These are phyloP conservation scores for Piper betle DNA, from an alignment of 164 flowering plant genomes.

Conservation along the genomic window DNA sequence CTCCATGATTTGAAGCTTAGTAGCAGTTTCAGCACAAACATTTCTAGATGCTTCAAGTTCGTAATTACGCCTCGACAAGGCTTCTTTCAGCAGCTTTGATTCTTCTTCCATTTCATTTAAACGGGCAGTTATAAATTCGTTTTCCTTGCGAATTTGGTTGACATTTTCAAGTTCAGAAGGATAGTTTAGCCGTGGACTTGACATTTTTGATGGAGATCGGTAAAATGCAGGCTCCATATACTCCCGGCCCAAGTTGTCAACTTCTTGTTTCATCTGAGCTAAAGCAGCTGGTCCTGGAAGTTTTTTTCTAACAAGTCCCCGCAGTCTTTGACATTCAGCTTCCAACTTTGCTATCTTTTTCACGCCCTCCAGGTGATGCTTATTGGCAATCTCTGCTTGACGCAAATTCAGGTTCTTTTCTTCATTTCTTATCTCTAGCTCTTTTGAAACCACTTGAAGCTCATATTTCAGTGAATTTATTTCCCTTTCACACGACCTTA, in stretches of 20 bases:
- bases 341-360: slow-evolving; percentile 89
- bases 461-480: slow-evolving; percentile 87
- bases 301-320: slow-evolving; percentile 92
- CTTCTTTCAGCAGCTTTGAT: slow-evolving; percentile 93
- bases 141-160: slow-evolving; percentile 64
- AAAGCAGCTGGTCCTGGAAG: slow-evolving; percentile 98
- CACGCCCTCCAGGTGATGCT: slow-evolving; percentile 81
- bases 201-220: slow-evolving; percentile 54
- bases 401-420: slow-evolving; percentile 88
- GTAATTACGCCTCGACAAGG: slow-evolving; percentile 79
- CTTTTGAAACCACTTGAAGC: slow-evolving; percentile 64
- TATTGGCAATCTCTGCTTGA: slow-evolving; percentile 84
- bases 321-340: slow-evolving; percentile 94
- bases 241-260: slow-evolving; percentile 77
- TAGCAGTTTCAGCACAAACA: slow-evolving; percentile 62
- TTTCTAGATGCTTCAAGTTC: slow-evolving; percentile 82
- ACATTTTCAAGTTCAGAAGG: slow-evolving; percentile 49
- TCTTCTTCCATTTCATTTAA: slow-evolving; percentile 88
- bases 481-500: slow-evolving; percentile 78
- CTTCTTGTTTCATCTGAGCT: slow-evolving; percentile 98
- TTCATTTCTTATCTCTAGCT: slow-evolving; percentile 92
- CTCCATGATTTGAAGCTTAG: slow-evolving; percentile 73
- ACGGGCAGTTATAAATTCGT: slow-evolving; percentile 70
- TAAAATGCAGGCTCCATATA: slow-evolving; percentile 49
- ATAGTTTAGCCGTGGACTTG: slow-evolving; percentile 32